These are phyloP conservation scores for Henningerozyma blattae DNA, from an alignment of 805 yeast species.

Conservation along the genomic window DNA sequence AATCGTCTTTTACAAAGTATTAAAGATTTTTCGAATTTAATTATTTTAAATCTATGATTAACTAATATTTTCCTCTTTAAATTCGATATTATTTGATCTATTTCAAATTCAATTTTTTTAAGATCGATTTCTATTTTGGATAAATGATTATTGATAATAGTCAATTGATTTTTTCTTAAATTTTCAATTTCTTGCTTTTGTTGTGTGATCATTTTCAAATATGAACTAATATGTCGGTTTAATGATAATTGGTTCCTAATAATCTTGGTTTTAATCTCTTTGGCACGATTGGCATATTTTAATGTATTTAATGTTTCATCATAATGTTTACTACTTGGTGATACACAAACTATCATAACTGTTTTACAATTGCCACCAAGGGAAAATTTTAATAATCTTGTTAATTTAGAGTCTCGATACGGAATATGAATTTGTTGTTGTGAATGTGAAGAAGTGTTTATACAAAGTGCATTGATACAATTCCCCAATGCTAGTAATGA, in stretches of 20 bases:
- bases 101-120: conserved; percentile 28
- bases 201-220: conserved; percentile 71
- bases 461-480: conserved; percentile 87
- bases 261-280: conserved; percentile 75
- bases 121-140: conserved; percentile 25
- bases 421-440: conserved; percentile 69
- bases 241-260: conserved; percentile 62
- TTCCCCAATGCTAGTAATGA: conserved; percentile 84
- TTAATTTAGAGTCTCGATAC: conserved; percentile 80
- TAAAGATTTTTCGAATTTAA: conserved; percentile 29
- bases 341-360: conserved; percentile 89
- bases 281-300: conserved; percentile 85
- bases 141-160: conserved; percentile 29
- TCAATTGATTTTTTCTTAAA: conserved; percentile 41
- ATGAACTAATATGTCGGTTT: conserved; percentile 76
- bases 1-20: conserved; percentile 29
- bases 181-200: conserved; percentile 66
- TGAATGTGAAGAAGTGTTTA: conserved; percentile 16
- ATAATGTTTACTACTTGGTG: conserved; percentile 77
- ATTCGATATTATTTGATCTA: conserved; percentile 32
- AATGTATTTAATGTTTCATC: conserved; percentile 89
- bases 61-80: conserved; percentile 29
- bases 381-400: conserved; percentile 77
- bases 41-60: conserved; percentile 33
- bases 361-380: conserved; percentile 92